Percentiles rank a stretch among this genome's conserved stretches.
Conservation (phyloP, 2,329 filamentous ascomycete species). For the Botrytis sinoallii region DNA sequence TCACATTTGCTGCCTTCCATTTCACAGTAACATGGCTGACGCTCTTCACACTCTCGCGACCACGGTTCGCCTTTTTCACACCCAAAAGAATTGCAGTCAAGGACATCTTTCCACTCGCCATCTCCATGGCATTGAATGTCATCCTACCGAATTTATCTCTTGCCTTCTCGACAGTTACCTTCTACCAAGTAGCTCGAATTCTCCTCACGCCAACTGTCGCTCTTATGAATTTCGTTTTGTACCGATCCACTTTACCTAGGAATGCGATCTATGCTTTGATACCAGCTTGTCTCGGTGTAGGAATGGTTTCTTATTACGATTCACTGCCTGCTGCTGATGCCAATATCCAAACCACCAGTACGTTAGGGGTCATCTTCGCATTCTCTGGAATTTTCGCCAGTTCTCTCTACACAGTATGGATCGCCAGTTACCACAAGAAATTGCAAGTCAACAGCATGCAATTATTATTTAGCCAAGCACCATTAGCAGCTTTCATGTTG, state of each 20-base stretch:
- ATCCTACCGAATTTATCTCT: constrained; percentile 66
- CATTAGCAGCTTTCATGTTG: constrained; percentile 58
- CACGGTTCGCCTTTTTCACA: constrained; percentile 56
- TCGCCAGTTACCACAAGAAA: constrained; percentile 62
- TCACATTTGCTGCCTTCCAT: constrained; percentile 66
- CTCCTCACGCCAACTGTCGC: constrained; percentile 64
- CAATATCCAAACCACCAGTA: constrained; percentile 53
- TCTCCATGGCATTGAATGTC: constrained; percentile 67
- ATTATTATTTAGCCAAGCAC: constrained; percentile 65
- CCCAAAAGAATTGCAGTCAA: constrained; percentile 53
- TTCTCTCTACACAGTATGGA: constrained; percentile 67
- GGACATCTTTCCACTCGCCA: constrained; percentile 60
- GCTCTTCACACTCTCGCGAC: constrained; percentile 58
- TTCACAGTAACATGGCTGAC: constrained; percentile 64
- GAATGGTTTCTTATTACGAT: constrained; percentile 66
- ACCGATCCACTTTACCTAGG: constrained; percentile 53
- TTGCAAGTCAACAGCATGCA: constrained; percentile 67
- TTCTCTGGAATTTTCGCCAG: constrained; percentile 62
- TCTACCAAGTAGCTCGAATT: constrained; percentile 68
- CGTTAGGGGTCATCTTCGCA: constrained; percentile 61
- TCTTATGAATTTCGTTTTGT: constrained; percentile 61
- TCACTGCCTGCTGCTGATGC: constrained; percentile 50
- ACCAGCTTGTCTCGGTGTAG: constrained; percentile 62
- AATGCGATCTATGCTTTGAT: constrained; percentile 51
- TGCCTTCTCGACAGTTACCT: constrained; percentile 64